Evolutionary conservation across 352 stramenopile species (phyloP).

Genomic region (Globisporangium echinulatum): DNA sequence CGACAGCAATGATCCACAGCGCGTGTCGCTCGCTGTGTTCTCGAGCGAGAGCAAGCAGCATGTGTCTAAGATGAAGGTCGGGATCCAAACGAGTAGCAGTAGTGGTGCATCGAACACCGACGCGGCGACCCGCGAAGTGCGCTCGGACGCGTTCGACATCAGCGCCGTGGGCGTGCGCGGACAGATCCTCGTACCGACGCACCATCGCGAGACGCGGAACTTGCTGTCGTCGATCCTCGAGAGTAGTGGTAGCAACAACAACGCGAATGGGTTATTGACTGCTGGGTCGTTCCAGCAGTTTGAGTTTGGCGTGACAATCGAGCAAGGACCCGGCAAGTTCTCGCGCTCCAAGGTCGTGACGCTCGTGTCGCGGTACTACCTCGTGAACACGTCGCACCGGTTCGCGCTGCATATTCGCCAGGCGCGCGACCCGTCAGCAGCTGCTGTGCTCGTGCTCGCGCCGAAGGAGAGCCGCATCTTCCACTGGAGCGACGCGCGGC

Average conservation of each 20-base stretch:
- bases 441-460: slow-evolving; percentile 31
- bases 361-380: slow-evolving; percentile 73
- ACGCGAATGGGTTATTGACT: slow-evolving; percentile 8
- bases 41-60: slow-evolving; percentile 58
- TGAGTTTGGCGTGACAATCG: slow-evolving; percentile 83
- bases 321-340: slow-evolving; percentile 73
- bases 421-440: slow-evolving; percentile 26
- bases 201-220: slow-evolving; percentile 30
- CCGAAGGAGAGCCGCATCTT: slow-evolving; percentile 69
- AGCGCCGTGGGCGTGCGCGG: slow-evolving; percentile 69
- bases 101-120: slow-evolving; percentile 6
- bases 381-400: slow-evolving; percentile 64
- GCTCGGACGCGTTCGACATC: slow-evolving; percentile 74
- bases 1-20: not conserved
- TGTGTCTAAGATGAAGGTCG: slow-evolving; percentile 73
- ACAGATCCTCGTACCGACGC: slow-evolving; percentile 58
- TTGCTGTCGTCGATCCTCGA: slow-evolving; percentile 50
- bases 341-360: slow-evolving; percentile 72
- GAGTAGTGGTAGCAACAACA: not conserved
- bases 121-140: slow-evolving; percentile 28
- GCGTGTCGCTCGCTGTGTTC: slow-evolving; percentile 65
- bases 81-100: slow-evolving; percentile 29
- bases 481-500: slow-evolving; percentile 64
- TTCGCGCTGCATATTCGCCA: slow-evolving; percentile 70
- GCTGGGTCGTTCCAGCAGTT: slow-evolving; percentile 57